These are phyloP conservation scores for Wolfiporia cocos DNA, from an alignment of 1,284 basidiomycete genomes.

Conservation along the genomic window DNA sequence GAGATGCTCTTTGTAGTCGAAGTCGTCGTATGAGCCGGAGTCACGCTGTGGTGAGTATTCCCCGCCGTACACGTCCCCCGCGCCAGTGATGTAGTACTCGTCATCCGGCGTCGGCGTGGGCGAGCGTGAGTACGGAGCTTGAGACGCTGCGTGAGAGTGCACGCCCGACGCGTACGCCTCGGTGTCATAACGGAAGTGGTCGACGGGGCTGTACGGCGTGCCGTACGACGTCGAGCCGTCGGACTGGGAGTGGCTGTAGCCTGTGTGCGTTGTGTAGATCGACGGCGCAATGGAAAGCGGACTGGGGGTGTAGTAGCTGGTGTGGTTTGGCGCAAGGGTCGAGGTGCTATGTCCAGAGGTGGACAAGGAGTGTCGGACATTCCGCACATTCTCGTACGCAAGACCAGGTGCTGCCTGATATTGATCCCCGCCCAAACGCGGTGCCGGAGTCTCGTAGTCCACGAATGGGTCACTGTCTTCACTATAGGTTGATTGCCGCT, in stretches of 20 bases:
- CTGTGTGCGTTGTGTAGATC: slow-evolving; percentile 12
- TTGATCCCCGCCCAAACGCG: too few species aligned
- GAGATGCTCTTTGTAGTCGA: neutral
- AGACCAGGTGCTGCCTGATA: too few species aligned
- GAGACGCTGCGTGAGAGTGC: slow-evolving; percentile 41
- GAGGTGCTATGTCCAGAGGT: too few species aligned
- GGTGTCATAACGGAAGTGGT: slow-evolving; percentile 40
- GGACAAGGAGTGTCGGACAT: too few species aligned
- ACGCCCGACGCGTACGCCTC: slow-evolving; percentile 64
- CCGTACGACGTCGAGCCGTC: slow-evolving; percentile 15
- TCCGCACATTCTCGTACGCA: too few species aligned
- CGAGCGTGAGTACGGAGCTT: slow-evolving; percentile 58
- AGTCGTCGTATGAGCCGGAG: neutral
- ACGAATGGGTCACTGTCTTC: slow-evolving; percentile 19
- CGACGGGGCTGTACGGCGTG: slow-evolving; percentile 16
- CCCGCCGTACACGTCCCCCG: slow-evolving; percentile 9
- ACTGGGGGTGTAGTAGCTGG: slow-evolving; percentile 11
- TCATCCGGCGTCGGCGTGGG: slow-evolving; percentile 68
- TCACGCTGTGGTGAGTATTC: slow-evolving; percentile 3
- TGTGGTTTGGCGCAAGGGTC: too few species aligned
- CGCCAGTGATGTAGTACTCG: slow-evolving; percentile 44
- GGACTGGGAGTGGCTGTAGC: slow-evolving; percentile 11
- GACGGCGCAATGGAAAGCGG: neutral
- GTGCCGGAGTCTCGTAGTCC: too few species aligned
- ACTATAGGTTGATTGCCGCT: slow-evolving; percentile 4